Evolutionary conservation across 2,329 filamentous ascomycete genomes (phyloP).

Genomic region (Epichloe coenophiala): DNA sequence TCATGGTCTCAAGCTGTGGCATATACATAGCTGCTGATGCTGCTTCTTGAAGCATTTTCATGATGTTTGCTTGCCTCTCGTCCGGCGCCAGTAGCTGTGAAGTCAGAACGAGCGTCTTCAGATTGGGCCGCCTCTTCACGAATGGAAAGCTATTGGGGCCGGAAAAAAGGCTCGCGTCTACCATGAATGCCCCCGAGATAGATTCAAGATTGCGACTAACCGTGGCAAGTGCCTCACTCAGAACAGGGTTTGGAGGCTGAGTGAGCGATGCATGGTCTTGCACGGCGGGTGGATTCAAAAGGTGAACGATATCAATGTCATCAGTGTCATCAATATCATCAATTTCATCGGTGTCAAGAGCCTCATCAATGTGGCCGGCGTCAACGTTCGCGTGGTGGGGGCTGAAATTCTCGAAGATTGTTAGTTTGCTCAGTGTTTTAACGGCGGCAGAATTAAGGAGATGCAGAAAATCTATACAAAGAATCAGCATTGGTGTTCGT

Average conservation of each 20-base stretch:
- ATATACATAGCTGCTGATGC: constrained; percentile 15
- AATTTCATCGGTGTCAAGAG: no score
- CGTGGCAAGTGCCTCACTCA: neutral
- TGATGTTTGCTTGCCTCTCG: constrained; percentile 9
- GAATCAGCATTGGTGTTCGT: neutral
- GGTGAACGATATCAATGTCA: no score
- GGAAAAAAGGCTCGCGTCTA: neutral
- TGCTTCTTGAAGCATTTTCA: constrained; percentile 15
- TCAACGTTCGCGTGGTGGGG: no score
- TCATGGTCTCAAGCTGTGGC: constrained; percentile 17
- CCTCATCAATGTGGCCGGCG: no score
- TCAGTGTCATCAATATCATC: no score
- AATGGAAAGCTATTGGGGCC: neutral
- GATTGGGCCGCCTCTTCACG: neutral
- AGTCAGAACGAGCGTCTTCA: neutral
- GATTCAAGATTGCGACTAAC: neutral
- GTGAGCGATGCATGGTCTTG: neutral
- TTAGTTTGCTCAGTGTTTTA: no score
- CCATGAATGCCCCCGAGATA: neutral
- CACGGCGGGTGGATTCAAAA: no score
- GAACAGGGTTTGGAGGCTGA: neutral
- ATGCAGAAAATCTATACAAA: neutral
- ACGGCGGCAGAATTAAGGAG: no score
- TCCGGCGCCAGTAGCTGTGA: neutral
- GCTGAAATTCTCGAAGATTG: no score